These are phyloP conservation scores for Solanum okadae DNA, from an alignment of 257 asterid species.

Conservation along the genomic window DNA sequence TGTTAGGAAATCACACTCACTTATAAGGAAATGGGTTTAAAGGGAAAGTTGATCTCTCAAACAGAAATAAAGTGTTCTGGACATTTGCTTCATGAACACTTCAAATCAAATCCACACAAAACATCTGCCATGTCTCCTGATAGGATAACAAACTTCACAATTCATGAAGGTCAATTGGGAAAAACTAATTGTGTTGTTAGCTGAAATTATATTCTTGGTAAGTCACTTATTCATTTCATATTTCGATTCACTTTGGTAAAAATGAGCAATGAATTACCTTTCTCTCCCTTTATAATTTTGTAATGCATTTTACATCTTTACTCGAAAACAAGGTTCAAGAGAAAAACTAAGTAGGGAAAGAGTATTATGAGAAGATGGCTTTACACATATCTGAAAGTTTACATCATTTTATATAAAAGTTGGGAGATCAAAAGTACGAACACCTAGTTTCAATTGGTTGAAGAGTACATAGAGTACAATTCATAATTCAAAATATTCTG, in stretches of 20 bases:
- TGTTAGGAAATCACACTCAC: background rate
- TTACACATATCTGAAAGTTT: background rate
- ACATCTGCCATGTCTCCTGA: background rate
- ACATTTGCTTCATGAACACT: background rate
- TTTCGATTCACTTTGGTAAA: background rate
- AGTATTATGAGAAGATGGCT: background rate
- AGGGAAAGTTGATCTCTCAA: background rate
- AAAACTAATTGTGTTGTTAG: background rate
- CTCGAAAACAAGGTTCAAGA: background rate
- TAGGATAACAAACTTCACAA: background rate
- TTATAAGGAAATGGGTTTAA: background rate
- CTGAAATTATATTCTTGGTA: background rate
- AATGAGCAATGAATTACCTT: background rate
- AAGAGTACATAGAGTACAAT: too few relatives aligned
- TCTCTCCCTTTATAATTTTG: background rate
- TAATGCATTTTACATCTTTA: background rate
- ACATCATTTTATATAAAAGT: background rate
- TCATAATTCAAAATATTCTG: too few relatives aligned
- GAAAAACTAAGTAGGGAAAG: background rate
- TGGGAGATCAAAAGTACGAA: background rate
- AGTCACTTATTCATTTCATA: background rate
- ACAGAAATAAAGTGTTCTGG: background rate
- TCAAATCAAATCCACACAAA: background rate
- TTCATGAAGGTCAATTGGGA: background rate
- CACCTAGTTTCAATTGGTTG: background rate